phyloP scores from a whole-genome alignment of 441 rosid species.

The Gossypium trilobum region DNA sequence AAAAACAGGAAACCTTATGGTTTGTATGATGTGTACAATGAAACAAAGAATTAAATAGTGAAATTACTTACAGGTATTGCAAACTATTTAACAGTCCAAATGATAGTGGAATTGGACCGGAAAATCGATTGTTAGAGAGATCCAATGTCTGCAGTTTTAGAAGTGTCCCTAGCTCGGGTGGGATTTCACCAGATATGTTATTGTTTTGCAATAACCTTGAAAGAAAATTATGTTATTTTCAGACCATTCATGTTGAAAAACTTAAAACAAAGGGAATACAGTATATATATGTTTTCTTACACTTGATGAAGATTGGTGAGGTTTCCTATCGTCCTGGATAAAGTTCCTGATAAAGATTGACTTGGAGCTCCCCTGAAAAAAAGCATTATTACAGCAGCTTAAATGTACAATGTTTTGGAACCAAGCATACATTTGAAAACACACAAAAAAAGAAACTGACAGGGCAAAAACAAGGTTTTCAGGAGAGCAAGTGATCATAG shows the following conservation, averaged over 20 bases:
- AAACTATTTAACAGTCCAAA: slow-evolving; percentile 47
- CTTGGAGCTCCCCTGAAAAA: slow-evolving; percentile 74
- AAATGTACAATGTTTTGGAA: neutral
- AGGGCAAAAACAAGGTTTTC: slow-evolving; percentile 69
- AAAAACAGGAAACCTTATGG: neutral
- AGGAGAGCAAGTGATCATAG: slow-evolving; percentile 71
- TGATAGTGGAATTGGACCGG: slow-evolving; percentile 47
- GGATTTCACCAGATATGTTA: slow-evolving; percentile 70
- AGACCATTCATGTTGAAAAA: no score
- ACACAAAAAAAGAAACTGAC: slow-evolving; percentile 29
- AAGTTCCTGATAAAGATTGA: slow-evolving; percentile 74
- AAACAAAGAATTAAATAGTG: neutral
- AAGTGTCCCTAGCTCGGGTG: slow-evolving; percentile 53
- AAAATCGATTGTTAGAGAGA: slow-evolving; percentile 65
- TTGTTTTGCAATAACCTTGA: slow-evolving; percentile 80
- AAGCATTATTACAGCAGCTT: neutral
- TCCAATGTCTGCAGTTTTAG: slow-evolving; percentile 67
- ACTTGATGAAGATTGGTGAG: slow-evolving; percentile 83
- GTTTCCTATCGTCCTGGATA: slow-evolving; percentile 51
- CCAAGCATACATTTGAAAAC: neutral
- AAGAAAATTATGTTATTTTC: neutral
- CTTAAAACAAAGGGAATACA: neutral
- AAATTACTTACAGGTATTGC: slow-evolving; percentile 54
- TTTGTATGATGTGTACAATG: neutral
- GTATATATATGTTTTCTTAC: slow-evolving; percentile 31